phyloP scores from a whole-genome alignment of 208 protist species.

The Trypanosoma scelopori region DNA sequence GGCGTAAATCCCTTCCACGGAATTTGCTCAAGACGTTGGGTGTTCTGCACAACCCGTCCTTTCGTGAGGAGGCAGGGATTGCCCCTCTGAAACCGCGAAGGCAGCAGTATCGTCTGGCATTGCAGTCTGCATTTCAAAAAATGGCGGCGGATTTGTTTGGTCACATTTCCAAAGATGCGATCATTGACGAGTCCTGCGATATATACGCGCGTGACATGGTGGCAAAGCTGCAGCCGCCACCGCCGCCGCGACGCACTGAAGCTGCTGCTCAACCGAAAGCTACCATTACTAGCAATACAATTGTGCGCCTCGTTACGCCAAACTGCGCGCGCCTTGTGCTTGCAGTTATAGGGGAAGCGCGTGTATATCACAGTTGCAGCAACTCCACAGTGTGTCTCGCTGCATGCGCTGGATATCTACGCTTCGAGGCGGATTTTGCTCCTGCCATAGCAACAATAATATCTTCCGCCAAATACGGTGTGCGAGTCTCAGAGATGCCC shows the following conservation, averaged over 20 bases:
- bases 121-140: constrained; percentile 35
- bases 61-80: constrained; percentile 31
- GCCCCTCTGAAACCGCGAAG: constrained; percentile 29
- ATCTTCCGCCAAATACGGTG: constrained; percentile 31
- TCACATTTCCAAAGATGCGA: constrained; percentile 40
- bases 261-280: not conserved
- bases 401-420: constrained; percentile 37
- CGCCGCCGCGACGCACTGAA: not conserved
- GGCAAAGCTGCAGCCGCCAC: constrained; percentile 51
- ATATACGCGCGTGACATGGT: constrained; percentile 48
- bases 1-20: constrained; percentile 47
- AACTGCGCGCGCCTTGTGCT: constrained; percentile 51
- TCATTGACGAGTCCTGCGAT: constrained; percentile 58
- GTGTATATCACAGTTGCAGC: constrained; percentile 50
- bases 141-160: constrained; percentile 41
- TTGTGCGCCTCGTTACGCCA: constrained; percentile 37
- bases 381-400: constrained; percentile 60
- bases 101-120: constrained; percentile 13
- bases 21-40: constrained; percentile 38
- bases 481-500: constrained; percentile 37
- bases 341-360: constrained; percentile 49
- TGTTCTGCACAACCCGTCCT: constrained; percentile 35
- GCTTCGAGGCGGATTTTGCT: constrained; percentile 67
- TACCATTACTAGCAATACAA: constrained; percentile 9
- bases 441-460: constrained; percentile 63